phyloP scores from a whole-genome alignment of 257 asterid genomes.

The Cynanchum wilfordii region DNA sequence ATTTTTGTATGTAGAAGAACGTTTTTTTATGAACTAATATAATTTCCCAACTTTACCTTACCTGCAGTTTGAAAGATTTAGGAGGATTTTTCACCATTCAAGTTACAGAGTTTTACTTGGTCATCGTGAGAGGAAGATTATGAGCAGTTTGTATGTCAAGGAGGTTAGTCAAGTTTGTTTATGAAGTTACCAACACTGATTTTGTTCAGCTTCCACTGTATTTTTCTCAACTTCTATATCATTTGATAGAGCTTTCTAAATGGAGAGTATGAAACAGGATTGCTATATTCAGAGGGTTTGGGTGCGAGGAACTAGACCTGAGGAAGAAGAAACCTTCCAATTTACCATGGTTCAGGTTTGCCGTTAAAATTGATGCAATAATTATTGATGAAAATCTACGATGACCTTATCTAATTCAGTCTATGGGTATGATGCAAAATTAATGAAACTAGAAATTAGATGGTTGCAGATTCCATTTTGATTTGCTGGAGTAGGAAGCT shows the following conservation, averaged over 20 bases:
- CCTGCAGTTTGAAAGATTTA: slow-evolving; percentile 79
- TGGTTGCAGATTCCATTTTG: not conserved
- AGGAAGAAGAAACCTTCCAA: slow-evolving; percentile 81
- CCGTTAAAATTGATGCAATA: not conserved
- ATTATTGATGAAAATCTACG: not conserved
- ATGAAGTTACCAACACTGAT: not conserved
- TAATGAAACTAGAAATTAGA: not conserved
- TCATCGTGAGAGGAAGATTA: slow-evolving; percentile 72
- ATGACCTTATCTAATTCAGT: not conserved
- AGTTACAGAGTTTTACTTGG: slow-evolving; percentile 84
- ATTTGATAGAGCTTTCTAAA: slow-evolving; percentile 7
- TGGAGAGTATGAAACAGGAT: slow-evolving; percentile 39
- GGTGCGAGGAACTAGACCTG: slow-evolving; percentile 88
- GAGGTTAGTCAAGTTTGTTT: slow-evolving; percentile 50
- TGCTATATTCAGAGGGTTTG: slow-evolving; percentile 76
- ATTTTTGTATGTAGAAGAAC: not conserved
- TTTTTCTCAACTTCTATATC: not conserved
- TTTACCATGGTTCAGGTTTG: slow-evolving; percentile 84
- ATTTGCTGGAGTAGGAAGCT: not conserved
- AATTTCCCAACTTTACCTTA: not conserved
- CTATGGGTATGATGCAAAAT: not conserved
- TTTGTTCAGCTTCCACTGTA: not conserved
- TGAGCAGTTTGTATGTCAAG: slow-evolving; percentile 74
- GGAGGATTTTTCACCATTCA: slow-evolving; percentile 92
- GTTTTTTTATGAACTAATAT: slow-evolving; percentile 6